A percentile compares a stretch with the other conserved stretches of the same genome.
phyloP scores from a whole-genome alignment of 305 asterid genomes.

The Fraxinus nigra region DNA sequence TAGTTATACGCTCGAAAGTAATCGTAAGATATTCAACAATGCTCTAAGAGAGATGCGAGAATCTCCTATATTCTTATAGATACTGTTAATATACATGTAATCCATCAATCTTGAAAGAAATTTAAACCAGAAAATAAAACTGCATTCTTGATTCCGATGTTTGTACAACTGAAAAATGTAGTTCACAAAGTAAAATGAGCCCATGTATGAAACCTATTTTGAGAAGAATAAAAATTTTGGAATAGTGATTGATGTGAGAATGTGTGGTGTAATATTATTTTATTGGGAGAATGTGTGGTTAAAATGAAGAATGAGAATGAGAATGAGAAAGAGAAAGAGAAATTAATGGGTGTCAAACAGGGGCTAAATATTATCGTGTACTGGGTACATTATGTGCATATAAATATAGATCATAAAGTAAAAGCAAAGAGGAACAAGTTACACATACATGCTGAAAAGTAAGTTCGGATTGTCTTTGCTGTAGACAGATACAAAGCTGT shows the following conservation, averaged over 20 bases:
- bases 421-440: neutral
- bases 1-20: neutral
- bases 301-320: too few relatives aligned
- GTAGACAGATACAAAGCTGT: conserved; percentile 95
- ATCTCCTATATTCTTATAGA: neutral
- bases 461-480: conserved; percentile 98
- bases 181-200: conserved; percentile 3
- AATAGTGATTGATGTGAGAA: too few relatives aligned
- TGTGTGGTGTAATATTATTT: too few relatives aligned
- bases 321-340: too few relatives aligned
- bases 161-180: conserved; percentile 13
- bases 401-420: neutral
- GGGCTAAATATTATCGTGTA: neutral
- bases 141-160: neutral
- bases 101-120: neutral
- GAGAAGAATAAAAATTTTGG: too few relatives aligned
- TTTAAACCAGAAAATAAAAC: neutral
- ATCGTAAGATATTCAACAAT: neutral
- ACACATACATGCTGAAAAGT: conserved; percentile 89
- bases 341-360: too few relatives aligned
- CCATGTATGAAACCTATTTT: too few relatives aligned
- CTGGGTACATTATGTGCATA: neutral
- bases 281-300: too few relatives aligned
- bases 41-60: neutral
- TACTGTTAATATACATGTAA: neutral